phyloP scores from a whole-genome alignment of 768 basidiomycete genomes.

The Flagelloscypha sp. region DNA sequence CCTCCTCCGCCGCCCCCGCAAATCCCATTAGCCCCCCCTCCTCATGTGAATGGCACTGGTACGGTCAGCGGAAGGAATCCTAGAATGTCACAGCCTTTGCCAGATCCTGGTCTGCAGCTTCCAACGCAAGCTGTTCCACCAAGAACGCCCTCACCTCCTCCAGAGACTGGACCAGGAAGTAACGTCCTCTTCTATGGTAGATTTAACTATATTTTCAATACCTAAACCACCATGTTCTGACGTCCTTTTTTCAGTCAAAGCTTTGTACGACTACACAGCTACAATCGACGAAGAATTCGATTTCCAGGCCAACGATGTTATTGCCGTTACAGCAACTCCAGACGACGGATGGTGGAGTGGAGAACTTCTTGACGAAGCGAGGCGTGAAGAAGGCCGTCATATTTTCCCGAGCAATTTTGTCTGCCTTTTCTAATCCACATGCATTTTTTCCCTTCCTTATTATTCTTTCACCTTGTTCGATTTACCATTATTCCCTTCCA shows the following conservation, averaged over 20 bases:
- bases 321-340: constrained; percentile 55
- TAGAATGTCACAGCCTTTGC: too few species aligned
- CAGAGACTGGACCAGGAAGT: constrained; percentile 16
- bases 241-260: constrained; percentile 31
- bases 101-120: too few species aligned
- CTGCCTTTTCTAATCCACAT: constrained; percentile 35
- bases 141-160: constrained; percentile 33
- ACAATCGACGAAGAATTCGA: constrained; percentile 55
- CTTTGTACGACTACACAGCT: constrained; percentile 48
- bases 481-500: too few species aligned
- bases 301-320: constrained; percentile 61
- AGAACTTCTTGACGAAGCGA: constrained; percentile 34
- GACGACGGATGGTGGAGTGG: constrained; percentile 70
- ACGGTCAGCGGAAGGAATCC: too few species aligned
- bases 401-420: constrained; percentile 49
- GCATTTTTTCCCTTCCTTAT: too few species aligned
- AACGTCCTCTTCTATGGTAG: constrained; percentile 12
- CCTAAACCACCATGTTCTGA: neutral
- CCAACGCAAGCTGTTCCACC: constrained; percentile 26
- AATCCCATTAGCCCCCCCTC: too few species aligned
- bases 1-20: too few species aligned
- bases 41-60: too few species aligned
- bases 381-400: constrained; percentile 35
- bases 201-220: neutral
- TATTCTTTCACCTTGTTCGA: too few species aligned